phyloP scores from a whole-genome alignment of 352 stramenopile genomes.

The Globisporangium echinulatum region DNA sequence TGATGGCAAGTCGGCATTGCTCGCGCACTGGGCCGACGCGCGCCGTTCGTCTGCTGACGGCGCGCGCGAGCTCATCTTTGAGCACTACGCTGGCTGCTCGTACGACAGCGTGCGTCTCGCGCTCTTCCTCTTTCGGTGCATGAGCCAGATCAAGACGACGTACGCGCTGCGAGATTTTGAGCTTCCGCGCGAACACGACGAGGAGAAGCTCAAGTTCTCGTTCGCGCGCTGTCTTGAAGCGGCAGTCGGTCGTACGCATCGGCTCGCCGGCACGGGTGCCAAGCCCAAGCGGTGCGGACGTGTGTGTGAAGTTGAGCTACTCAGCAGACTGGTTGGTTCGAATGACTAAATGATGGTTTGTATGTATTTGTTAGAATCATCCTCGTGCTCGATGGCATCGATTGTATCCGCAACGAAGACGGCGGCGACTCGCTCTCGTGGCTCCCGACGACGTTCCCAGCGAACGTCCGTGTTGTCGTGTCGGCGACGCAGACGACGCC shows the following conservation, averaged over 20 bases:
- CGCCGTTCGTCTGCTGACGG: slow-evolving; percentile 26
- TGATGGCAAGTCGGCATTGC: slow-evolving; percentile 70
- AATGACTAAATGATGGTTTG: too few relatives aligned
- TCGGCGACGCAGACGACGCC: slow-evolving; percentile 40
- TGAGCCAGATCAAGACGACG: slow-evolving; percentile 69
- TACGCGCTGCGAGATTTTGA: slow-evolving; percentile 77
- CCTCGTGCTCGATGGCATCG: slow-evolving; percentile 73
- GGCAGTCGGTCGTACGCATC: slow-evolving; percentile 34
- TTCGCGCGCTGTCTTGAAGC: slow-evolving; percentile 72
- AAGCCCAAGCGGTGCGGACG: slow-evolving; percentile 30
- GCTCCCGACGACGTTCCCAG: slow-evolving; percentile 65
- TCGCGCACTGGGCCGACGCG: slow-evolving; percentile 63
- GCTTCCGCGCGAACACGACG: slow-evolving; percentile 67
- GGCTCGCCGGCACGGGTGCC: slow-evolving; percentile 23
- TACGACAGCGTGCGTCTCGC: slow-evolving; percentile 83
- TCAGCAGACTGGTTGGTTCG: too few relatives aligned
- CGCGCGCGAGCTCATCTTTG: slow-evolving; percentile 63
- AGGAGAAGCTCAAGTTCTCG: slow-evolving; percentile 85
- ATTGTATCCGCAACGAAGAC: slow-evolving; percentile 75
- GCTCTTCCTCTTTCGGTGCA: slow-evolving; percentile 77
- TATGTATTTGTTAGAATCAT: slow-evolving; percentile 41
- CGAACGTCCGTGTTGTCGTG: slow-evolving; percentile 65
- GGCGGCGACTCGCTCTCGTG: slow-evolving; percentile 82
- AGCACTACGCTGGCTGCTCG: slow-evolving; percentile 76
- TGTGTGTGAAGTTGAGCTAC: not conserved